Conservation (phyloP, 148 eudicot genomes). For the Tetragonia tetragonoides region DNA sequence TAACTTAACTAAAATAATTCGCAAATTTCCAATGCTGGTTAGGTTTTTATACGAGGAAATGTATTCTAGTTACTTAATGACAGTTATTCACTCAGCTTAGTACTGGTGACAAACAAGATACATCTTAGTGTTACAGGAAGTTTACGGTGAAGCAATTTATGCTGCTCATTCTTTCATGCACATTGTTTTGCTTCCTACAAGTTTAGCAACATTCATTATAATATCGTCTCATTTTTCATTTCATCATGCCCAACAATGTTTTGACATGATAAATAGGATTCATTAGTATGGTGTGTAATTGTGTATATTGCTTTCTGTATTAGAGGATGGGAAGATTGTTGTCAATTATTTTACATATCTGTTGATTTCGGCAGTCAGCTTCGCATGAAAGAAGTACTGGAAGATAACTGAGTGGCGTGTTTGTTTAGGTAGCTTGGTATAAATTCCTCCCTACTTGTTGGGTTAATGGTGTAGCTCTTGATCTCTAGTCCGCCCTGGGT, state of each 20-base stretch:
- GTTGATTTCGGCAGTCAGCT: neutral
- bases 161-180: neutral
- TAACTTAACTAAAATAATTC: constrained; percentile 10
- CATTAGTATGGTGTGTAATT: too few species aligned
- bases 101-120: neutral
- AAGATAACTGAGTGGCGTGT: neutral
- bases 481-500: too few species aligned
- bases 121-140: neutral
- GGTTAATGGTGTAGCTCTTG: too few species aligned
- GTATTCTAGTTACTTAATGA: neutral
- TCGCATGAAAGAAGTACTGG: neutral
- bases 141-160: neutral
- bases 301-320: too few species aligned
- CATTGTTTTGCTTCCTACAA: neutral
- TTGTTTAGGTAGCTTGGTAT: neutral
- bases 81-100: neutral
- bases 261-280: neutral
- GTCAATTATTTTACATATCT: neutral
- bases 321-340: too few species aligned
- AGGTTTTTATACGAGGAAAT: neutral
- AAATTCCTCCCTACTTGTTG: neutral
- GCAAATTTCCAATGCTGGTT: neutral
- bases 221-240: neutral
- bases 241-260: neutral
- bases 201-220: neutral